phyloP scores from a whole-genome alignment of 1,284 basidiomycete species.

The Ustilago hordei region DNA sequence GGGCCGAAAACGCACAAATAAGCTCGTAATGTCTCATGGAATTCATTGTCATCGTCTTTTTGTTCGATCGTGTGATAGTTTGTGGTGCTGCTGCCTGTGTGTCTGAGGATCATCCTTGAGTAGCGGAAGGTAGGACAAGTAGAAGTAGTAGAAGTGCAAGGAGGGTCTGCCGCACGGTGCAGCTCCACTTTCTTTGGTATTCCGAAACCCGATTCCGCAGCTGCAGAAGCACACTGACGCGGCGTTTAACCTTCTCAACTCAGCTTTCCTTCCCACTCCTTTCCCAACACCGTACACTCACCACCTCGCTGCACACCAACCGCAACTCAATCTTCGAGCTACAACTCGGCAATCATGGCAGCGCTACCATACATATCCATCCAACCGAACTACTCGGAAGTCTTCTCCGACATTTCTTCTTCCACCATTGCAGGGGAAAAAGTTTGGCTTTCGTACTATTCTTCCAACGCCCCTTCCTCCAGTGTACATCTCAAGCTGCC shows the following conservation, averaged over 20 bases:
- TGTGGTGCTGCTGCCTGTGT: neutral
- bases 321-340: neutral
- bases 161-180: constrained; percentile 12
- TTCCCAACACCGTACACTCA: neutral
- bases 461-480: constrained; percentile 49
- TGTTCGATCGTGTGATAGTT: neutral
- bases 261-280: constrained; percentile 2
- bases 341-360: constrained; percentile 18
- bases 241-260: constrained; percentile 6
- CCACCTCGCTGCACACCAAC: neutral
- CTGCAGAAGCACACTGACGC: constrained; percentile 7
- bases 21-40: too few relatives aligned
- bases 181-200: constrained; percentile 16
- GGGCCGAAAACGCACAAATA: constrained; percentile 19
- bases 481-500: constrained; percentile 49
- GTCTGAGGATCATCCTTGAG: neutral
- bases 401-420: constrained; percentile 75
- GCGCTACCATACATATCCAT: constrained; percentile 72
- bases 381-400: constrained; percentile 75
- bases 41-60: too few relatives aligned
- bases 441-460: constrained; percentile 80
- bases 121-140: neutral
- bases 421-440: constrained; percentile 75
- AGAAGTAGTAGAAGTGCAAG: neutral
- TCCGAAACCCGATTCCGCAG: constrained; percentile 14